Base-by-base conservation (phyloP, 176 grass and related monocot species). In the Carex myosuroides region DNA sequence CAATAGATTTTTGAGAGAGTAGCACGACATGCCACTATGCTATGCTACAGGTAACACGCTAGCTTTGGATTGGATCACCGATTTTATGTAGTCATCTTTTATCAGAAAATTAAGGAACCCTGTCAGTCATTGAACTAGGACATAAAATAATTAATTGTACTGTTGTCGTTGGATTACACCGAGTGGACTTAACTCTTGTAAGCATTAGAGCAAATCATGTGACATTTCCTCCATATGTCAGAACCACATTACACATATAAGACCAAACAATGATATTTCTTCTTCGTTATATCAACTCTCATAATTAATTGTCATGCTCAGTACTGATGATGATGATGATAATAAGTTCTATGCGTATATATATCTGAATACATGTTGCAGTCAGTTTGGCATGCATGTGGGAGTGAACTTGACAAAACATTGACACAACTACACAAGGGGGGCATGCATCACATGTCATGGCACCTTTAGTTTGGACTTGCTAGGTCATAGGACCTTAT, bases 381-480 rank as follows among this genome's bases (percentile, higher is more conserved):
- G 24, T 55, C 48, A 77, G 32, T 77, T 77, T 77, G 13, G 6
- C 22, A 77, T 75, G 16, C 46, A 75, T 74, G 70, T 74, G 44
- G 44, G 11, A 72, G 14, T 55, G 72, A 76, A 76, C 1, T 77
- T 77, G 13, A 50, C n/a, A 22, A 77, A 24, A 56, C 73, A 77
- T 62, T 62, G n/a, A 30, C 24, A 30, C 62, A n/a, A 30, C 16
- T 8, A 77, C 73, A 56, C 6, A 57, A 57, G 13, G 46, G 46
- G 46, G 26, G 22, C 22, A 55, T 53, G 22, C 21, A 54, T 75
- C 73, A 78, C 73, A 78, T 78, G 73, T 29, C 50, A 78, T 32
- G 73, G 13, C 48, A n/a, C 73, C 48, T 57, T 57, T 64, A 64
- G 3, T 64, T 78, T 78, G 73, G 13, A 57, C 73, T 78, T 56